These are phyloP conservation scores for Coniella lustricola DNA, from an alignment of 2,329 filamentous ascomycete species.

Conservation along the genomic window DNA sequence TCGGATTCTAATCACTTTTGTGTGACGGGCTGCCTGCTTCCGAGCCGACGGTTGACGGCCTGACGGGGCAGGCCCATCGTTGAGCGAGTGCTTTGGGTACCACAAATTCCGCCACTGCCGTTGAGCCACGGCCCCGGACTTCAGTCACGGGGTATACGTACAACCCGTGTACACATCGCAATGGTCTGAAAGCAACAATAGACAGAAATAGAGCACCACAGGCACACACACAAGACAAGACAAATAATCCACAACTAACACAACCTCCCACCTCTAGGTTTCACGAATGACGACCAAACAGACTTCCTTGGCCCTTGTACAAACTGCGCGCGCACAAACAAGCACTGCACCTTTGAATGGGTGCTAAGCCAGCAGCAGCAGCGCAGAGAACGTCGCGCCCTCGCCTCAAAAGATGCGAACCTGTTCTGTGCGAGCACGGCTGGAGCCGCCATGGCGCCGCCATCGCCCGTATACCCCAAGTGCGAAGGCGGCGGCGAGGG, in stretches of 20 bases:
- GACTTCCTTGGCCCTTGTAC: constrained; percentile 15
- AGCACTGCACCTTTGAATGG: constrained; percentile 18
- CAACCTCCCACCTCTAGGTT: constrained; percentile 1
- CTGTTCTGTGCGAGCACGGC: too few species aligned
- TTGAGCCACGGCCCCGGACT: too few species aligned
- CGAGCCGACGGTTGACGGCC: too few species aligned
- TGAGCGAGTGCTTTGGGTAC: too few species aligned
- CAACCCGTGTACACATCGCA: too few species aligned
- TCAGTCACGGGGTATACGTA: too few species aligned
- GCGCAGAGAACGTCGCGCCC: constrained; percentile 9
- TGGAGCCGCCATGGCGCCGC: not conserved
- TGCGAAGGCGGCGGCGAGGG: too few species aligned
- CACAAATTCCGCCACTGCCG: too few species aligned
- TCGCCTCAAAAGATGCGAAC: constrained; percentile 1
- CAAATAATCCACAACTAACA: not conserved
- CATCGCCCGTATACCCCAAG: not conserved
- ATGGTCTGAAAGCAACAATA: too few species aligned
- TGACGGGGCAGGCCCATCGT: too few species aligned
- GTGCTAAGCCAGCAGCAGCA: constrained; percentile 14
- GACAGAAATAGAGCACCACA: not conserved
- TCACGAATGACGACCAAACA: not conserved
- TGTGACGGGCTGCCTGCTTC: too few species aligned
- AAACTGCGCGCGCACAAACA: constrained; percentile 16
- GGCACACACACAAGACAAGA: not conserved
- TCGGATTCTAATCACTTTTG: too few species aligned